Conservation (phyloP, 139 green algal genomes). For the Limnomonas spitsbergensis region DNA sequence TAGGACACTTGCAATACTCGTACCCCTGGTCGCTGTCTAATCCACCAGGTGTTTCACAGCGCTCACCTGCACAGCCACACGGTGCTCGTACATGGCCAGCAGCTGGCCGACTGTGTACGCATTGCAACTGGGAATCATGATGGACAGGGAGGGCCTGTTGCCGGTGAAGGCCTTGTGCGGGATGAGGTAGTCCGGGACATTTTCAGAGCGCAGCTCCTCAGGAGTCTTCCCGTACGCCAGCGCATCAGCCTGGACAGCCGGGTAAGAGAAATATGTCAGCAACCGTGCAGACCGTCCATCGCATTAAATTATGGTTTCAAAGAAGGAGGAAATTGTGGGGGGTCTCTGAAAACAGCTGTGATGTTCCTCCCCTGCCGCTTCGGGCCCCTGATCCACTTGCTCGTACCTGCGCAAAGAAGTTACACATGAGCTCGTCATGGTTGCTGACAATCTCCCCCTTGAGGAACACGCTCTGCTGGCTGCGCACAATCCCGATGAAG, state of each 20-base stretch:
- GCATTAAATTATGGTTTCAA: too few relatives aligned
- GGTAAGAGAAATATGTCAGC: too few relatives aligned
- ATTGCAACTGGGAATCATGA: constrained; percentile 88
- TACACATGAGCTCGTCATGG: constrained; percentile 99
- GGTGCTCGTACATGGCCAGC: constrained; percentile 95
- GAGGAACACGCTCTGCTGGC: constrained; percentile 80
- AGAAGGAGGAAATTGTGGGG: too few relatives aligned
- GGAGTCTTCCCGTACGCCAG: constrained; percentile 91
- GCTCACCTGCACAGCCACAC: constrained; percentile 78
- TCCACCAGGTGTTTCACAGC: too few relatives aligned
- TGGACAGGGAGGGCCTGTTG: constrained; percentile 88
- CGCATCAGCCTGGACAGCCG: constrained; percentile 86
- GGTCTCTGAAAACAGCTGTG: too few relatives aligned
- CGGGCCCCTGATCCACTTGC: too few relatives aligned
- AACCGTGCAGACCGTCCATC: too few relatives aligned
- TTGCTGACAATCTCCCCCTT: constrained; percentile 95
- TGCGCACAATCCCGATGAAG: constrained; percentile 95
- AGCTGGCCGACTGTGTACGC: constrained; percentile 94
- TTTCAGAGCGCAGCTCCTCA: constrained; percentile 79
- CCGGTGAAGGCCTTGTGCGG: constrained; percentile 90
- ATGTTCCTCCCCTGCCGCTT: too few relatives aligned
- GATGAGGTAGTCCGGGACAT: constrained; percentile 87
- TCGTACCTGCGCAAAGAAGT: constrained; percentile 97
- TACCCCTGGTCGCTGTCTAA: too few relatives aligned
- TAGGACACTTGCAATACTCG: too few relatives aligned